Conservation (phyloP, 441 rosid species). For the Heliophila coronopifolia region DNA sequence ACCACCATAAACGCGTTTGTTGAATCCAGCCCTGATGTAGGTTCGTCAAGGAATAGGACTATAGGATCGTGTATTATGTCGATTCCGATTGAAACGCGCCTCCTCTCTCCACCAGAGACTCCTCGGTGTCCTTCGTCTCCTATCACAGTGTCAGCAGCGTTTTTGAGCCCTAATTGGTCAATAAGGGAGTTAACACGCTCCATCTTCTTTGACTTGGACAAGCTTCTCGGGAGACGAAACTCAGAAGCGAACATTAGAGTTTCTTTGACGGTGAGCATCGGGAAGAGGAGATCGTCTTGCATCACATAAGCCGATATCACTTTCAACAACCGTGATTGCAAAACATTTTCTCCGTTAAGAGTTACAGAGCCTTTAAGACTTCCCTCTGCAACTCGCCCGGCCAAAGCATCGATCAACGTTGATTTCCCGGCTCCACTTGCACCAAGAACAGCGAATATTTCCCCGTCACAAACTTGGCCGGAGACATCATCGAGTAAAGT, state of each 20-base stretch:
- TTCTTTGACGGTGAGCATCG: conserved; percentile 26
- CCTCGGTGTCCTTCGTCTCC: conserved; percentile 46
- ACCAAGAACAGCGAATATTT: conserved; percentile 38
- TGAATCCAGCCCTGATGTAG: conserved; percentile 81
- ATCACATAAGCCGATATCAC: conserved; percentile 78
- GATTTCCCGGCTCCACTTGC: conserved; percentile 90
- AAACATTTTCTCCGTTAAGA: conserved; percentile 42
- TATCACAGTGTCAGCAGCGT: conserved; percentile 57
- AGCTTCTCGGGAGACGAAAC: conserved; percentile 25
- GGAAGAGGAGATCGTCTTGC: conserved; percentile 40
- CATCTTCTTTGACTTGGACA: conserved; percentile 55
- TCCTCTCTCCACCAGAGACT: conserved; percentile 72
- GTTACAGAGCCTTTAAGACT: conserved; percentile 69
- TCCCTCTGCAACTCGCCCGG: conserved; percentile 65
- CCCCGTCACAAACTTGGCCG: conserved; percentile 65
- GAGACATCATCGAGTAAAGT: conserved; percentile 59
- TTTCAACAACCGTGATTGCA: conserved; percentile 67
- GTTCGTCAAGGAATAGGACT: conserved; percentile 71
- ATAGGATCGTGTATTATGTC: conserved; percentile 80
- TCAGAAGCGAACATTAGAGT: conserved; percentile 26
- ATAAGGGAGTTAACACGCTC: conserved; percentile 59
- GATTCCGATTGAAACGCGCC: conserved; percentile 72
- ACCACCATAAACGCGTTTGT: conserved; percentile 75
- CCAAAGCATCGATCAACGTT: conserved; percentile 75
- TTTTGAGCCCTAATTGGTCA: conserved; percentile 58